A percentile compares a stretch with the other conserved stretches of the same genome.
Evolutionary conservation across 805 yeast genomes (phyloP).

Genomic region (Candida berthetii): DNA sequence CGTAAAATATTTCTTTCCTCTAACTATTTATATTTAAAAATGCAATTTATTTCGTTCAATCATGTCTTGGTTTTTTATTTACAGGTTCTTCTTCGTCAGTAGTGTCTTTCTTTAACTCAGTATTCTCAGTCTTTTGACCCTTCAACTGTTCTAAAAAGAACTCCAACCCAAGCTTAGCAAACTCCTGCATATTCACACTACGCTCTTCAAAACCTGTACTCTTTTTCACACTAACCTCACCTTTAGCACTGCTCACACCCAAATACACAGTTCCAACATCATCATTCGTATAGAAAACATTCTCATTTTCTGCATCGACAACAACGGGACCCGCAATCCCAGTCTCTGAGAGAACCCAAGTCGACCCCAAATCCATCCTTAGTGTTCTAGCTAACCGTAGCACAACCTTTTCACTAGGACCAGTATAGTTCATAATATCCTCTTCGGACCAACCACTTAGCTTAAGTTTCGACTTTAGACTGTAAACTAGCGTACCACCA

Average conservation of each 20-base stretch:
- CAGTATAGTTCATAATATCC: slow-evolving; percentile 70
- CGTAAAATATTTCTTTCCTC: too few relatives aligned
- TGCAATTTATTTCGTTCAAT: too few relatives aligned
- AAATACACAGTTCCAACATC: slow-evolving; percentile 64
- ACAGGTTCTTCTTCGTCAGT: neutral
- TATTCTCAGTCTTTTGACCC: slow-evolving; percentile 2
- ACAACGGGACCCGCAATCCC: slow-evolving; percentile 79
- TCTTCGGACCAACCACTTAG: slow-evolving; percentile 73
- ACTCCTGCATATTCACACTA: slow-evolving; percentile 64
- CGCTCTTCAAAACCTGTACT: slow-evolving; percentile 47
- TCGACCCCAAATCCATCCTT: slow-evolving; percentile 74
- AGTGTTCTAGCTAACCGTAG: slow-evolving; percentile 72
- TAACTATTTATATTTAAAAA: too few relatives aligned
- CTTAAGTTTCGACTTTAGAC: slow-evolving; percentile 66
- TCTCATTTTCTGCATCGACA: slow-evolving; percentile 27
- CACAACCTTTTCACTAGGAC: slow-evolving; percentile 76
- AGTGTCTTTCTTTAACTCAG: neutral
- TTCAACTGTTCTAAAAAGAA: slow-evolving; percentile 48
- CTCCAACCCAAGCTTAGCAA: slow-evolving; percentile 62
- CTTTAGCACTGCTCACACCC: slow-evolving; percentile 63
- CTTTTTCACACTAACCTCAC: slow-evolving; percentile 36
- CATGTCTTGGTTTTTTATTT: too few relatives aligned
- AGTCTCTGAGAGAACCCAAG: slow-evolving; percentile 77
- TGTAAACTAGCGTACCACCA: slow-evolving; percentile 79
- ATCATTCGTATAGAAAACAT: slow-evolving; percentile 20